A percentile compares a stretch with the other conserved stretches of the same genome.
Conservation (phyloP, 2,329 filamentous ascomycete genomes). For the Colletotrichum noveboracense region DNA sequence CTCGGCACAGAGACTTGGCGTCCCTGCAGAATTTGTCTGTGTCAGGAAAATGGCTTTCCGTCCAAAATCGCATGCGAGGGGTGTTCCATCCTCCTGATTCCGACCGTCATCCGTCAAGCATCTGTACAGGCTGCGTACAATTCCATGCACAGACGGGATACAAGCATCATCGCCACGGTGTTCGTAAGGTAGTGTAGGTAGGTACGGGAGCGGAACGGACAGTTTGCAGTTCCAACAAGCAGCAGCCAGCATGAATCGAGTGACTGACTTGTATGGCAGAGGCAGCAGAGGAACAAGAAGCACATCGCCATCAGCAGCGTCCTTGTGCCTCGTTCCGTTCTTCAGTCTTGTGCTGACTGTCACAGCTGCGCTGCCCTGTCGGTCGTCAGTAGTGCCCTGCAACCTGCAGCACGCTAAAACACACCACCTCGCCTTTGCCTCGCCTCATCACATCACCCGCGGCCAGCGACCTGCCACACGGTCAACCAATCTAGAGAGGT, state of each 20-base stretch:
- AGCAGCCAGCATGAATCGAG: background rate
- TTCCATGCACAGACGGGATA: background rate
- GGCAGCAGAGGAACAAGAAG: background rate
- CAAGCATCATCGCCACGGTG: background rate
- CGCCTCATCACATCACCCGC: background rate
- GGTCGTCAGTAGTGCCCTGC: background rate
- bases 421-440: background rate
- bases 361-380: background rate
- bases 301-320: background rate
- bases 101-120: background rate
- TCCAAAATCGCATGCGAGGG: slow-evolving; percentile 15
- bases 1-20: background rate
- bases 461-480: background rate
- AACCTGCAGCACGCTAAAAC: background rate
- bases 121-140: background rate
- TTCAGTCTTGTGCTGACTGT: background rate
- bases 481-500: background rate
- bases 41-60: slow-evolving; percentile 8
- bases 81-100: background rate
- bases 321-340: background rate
- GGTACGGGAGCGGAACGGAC: background rate
- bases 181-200: background rate
- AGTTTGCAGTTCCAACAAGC: background rate
- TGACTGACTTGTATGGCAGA: background rate
- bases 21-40: slow-evolving; percentile 11